These are phyloP conservation scores for Fusarium sp. DNA, from an alignment of 2,329 filamentous ascomycete species.

Conservation along the genomic window DNA sequence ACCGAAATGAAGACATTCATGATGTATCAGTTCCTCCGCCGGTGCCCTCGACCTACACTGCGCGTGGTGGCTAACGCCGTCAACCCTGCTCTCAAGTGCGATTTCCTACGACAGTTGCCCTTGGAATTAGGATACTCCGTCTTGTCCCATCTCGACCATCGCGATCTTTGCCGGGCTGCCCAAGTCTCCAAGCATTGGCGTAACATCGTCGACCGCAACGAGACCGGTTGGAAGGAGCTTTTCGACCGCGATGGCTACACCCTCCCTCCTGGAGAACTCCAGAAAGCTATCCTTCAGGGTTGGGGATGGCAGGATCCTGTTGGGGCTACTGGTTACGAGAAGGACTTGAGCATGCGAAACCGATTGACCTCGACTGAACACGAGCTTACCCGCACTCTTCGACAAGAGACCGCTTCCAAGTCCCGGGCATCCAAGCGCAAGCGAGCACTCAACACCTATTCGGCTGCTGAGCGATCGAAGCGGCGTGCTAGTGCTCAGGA, in stretches of 20 bases:
- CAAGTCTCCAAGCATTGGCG: constrained; percentile 97
- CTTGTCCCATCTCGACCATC: constrained; percentile 86
- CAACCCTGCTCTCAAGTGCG: constrained; percentile 94
- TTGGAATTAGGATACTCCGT: constrained; percentile 90
- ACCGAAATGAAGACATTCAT: constrained; percentile 94
- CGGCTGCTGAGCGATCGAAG: constrained; percentile 67
- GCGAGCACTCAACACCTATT: constrained; percentile 63
- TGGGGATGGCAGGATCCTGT: constrained; percentile 98
- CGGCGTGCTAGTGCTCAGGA: constrained; percentile 67
- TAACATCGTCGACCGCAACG: constrained; percentile 89
- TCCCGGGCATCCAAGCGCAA: constrained; percentile 71
- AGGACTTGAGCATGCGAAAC: constrained; percentile 78
- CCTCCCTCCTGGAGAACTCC: constrained; percentile 85
- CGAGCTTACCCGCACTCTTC: constrained; percentile 62
- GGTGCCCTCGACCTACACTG: constrained; percentile 89
- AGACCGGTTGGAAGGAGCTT: constrained; percentile 95
- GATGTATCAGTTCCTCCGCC: constrained; percentile 94
- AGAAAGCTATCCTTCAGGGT: constrained; percentile 88
- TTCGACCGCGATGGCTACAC: constrained; percentile 87
- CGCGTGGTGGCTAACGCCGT: constrained; percentile 92
- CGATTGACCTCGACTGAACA: constrained; percentile 68
- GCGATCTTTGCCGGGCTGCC: constrained; percentile 89
- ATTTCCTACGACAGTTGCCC: constrained; percentile 88
- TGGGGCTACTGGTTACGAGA: constrained; percentile 81
- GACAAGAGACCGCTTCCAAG: constrained; percentile 61